Conservation (phyloP, 2,329 filamentous ascomycete species). For the Ceratocystis papillata region DNA sequence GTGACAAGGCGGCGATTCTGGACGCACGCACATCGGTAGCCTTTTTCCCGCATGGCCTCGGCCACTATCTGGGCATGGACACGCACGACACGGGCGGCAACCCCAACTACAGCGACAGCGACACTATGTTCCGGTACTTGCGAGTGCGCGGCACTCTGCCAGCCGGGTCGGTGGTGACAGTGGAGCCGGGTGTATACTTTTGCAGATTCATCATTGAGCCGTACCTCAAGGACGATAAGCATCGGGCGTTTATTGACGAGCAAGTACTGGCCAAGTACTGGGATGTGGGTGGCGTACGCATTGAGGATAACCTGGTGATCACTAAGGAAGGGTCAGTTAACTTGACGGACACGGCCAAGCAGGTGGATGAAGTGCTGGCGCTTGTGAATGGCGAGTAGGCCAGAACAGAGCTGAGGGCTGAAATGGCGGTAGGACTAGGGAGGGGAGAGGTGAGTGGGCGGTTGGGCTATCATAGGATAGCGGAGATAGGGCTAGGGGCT, state of each 20-base stretch:
- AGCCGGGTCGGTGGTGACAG: conserved; percentile 74
- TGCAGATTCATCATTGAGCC: conserved; percentile 79
- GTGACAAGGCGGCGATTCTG: conserved; percentile 59
- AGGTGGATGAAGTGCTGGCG: conserved; percentile 49
- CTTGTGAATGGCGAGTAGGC: conserved; percentile 23
- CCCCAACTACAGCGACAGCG: conserved; percentile 64
- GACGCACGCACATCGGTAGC: conserved; percentile 69
- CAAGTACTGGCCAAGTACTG: conserved; percentile 67
- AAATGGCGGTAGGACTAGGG: background rate
- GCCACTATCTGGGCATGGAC: conserved; percentile 86
- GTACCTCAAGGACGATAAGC: conserved; percentile 59
- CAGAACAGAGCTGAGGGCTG: background rate
- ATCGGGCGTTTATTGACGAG: conserved; percentile 66
- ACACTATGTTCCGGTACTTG: conserved; percentile 78
- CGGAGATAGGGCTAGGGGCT: background rate
- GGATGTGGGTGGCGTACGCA: conserved; percentile 64
- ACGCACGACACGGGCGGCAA: conserved; percentile 80
- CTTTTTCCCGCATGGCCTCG: conserved; percentile 85
- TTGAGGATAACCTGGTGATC: conserved; percentile 63
- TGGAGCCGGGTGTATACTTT: conserved; percentile 92
- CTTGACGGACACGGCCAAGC: conserved; percentile 60
- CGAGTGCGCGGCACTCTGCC: conserved; percentile 66
- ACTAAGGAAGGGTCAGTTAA: conserved; percentile 60
- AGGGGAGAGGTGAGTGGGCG: background rate
- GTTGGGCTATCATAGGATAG: no score